Base-by-base conservation (phyloP, 345 rosid genomes). In the Arabis alpina region DNA sequence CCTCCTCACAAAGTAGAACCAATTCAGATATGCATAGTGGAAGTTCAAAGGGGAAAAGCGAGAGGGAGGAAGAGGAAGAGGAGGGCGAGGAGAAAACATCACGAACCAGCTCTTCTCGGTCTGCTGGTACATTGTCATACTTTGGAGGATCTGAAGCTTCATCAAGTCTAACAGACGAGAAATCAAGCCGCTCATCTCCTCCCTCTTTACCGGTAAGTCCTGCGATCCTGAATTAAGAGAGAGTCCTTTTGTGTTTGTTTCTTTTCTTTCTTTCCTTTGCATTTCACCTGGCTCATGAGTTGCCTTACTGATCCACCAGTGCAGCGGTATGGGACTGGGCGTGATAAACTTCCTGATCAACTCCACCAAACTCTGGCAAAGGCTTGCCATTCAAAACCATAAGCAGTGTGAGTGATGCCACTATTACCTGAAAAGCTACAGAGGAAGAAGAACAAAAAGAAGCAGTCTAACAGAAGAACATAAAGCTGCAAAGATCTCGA, bases 201-300 rank as follows among this genome's bases (percentile, higher is more conserved):
- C 71, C 87, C 30, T 77, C 80, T 68, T 76, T 80, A 71, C 81
- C 82, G 85, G 97, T 93, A 92, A 42, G 68, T 19, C 14, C 67
- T 45, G 24, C 2, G 37, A 55, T 55, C 37, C 64, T 55, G 55
- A 55, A 61, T 54, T 19, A 50, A 64, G 24, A 72, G 65, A 56
- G 42, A 39, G 6, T 54, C 52, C 3, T 49, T 8, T 30, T n/a
- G 16, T 14, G 36, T 50, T 30, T 42, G 10, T 47, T 43, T 51
- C n/a, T 28, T 30, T 14, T 28, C 3, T 57, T 49, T 41, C 25
- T 45, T 39, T 36, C 12, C 58, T 40, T 66, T 51, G 43, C 11
- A 25, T 74, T 51, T 54, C 53, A 19, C 47, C 12, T 5, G 47
- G 51, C 65, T 79, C 23, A 62, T 47, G 53, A 32, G 37, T 39